Conservation (phyloP, 2,329 filamentous ascomycete genomes). For the Coccinonectria pachysandricola region DNA sequence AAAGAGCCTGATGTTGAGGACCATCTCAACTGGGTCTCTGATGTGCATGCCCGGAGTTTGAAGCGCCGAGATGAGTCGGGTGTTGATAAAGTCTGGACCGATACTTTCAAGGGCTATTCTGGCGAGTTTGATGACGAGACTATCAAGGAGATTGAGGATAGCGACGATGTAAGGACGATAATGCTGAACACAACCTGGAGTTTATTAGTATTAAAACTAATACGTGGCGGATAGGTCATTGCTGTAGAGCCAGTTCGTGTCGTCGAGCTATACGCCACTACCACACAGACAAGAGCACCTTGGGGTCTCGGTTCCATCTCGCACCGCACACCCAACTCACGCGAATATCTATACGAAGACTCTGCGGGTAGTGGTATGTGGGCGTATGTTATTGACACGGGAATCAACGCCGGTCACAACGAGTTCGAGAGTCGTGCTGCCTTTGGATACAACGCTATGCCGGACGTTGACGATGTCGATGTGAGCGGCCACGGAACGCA, state of each 20-base stretch:
- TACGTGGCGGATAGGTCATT: constrained; percentile 23
- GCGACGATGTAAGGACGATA: constrained; percentile 31
- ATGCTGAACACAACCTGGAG: no score
- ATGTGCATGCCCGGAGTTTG: constrained; percentile 23
- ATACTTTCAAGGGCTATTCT: constrained; percentile 30
- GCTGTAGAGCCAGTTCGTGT: constrained; percentile 23
- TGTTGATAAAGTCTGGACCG: constrained; percentile 23
- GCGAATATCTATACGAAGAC: constrained; percentile 31
- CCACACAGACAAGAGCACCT: constrained; percentile 25
- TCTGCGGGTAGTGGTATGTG: constrained; percentile 32
- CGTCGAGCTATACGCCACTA: constrained; percentile 18
- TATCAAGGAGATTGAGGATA: constrained; percentile 28
- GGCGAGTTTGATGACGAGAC: constrained; percentile 32
- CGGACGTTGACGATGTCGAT: constrained; percentile 24
- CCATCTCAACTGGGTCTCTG: constrained; percentile 24
- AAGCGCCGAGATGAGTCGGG: constrained; percentile 24
- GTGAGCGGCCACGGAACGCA: constrained; percentile 37
- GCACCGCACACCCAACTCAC: constrained; percentile 23
- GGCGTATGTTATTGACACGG: constrained; percentile 46
- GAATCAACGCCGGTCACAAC: constrained; percentile 35
- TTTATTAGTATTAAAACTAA: no score
- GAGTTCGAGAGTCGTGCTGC: constrained; percentile 34
- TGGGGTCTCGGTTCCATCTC: constrained; percentile 39
- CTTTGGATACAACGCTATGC: constrained; percentile 26
- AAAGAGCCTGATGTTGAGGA: constrained; percentile 20